Evolutionary conservation across 2,329 filamentous ascomycete species (phyloP).

Genomic region (Aspergillus ibericus): DNA sequence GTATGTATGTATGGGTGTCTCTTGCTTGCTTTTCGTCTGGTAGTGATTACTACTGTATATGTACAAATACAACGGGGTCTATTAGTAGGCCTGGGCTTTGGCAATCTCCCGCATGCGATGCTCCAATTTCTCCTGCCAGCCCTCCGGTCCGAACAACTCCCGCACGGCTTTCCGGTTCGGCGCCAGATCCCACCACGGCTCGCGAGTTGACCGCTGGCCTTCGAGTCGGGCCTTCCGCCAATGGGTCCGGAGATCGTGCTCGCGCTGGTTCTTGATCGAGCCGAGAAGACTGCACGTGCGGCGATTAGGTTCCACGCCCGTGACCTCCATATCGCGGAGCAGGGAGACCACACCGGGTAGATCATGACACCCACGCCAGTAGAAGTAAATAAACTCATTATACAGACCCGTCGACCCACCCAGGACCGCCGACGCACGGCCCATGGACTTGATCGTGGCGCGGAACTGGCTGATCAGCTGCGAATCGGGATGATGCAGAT

Average conservation of each 20-base stretch:
- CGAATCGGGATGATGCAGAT: constrained; percentile 42
- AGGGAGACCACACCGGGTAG: constrained; percentile 41
- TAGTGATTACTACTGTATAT: constrained; percentile 2
- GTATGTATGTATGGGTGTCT: not conserved
- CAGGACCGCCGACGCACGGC: constrained; percentile 44
- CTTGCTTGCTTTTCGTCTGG: not conserved
- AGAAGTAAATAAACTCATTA: constrained; percentile 46
- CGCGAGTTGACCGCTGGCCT: not conserved
- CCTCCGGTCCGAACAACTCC: constrained; percentile 26
- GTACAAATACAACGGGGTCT: not conserved
- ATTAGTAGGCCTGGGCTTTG: not conserved
- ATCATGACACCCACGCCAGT: constrained; percentile 45
- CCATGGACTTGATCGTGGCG: constrained; percentile 41
- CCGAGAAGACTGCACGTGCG: constrained; percentile 35
- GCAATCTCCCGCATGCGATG: constrained; percentile 12
- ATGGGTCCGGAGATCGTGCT: constrained; percentile 21
- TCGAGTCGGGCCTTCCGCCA: constrained; percentile 6
- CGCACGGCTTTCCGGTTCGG: constrained; percentile 31
- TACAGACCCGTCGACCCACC: constrained; percentile 44
- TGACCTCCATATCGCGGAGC: constrained; percentile 47
- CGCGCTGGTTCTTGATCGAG: constrained; percentile 29
- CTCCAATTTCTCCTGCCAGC: constrained; percentile 28
- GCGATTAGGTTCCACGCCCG: constrained; percentile 39
- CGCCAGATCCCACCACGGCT: constrained; percentile 35
- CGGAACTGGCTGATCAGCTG: constrained; percentile 42